phyloP scores from a whole-genome alignment of 2,329 filamentous ascomycete species.

The Talaromyces sp. region DNA sequence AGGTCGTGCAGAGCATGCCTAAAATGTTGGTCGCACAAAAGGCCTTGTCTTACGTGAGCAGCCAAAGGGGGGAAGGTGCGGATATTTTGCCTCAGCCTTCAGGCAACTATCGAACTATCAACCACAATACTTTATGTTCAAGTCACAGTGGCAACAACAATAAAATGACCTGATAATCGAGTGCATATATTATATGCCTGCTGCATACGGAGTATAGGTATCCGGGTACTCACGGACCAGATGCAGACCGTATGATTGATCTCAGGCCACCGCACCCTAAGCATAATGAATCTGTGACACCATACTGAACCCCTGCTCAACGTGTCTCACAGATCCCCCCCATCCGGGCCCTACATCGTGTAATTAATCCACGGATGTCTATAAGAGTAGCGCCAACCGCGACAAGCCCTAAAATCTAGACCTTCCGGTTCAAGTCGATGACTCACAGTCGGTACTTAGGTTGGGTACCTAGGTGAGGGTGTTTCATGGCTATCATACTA shows the following conservation, averaged over 20 bases:
- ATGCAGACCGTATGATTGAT: neutral
- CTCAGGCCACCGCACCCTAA: neutral
- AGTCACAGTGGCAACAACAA: neutral
- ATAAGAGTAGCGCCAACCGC: slow-evolving; percentile 2
- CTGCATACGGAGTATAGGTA: neutral
- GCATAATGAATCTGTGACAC: neutral
- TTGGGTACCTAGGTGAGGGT: neutral
- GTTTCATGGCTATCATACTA: neutral
- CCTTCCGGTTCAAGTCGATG: neutral
- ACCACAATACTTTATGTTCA: neutral
- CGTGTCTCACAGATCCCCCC: slow-evolving; percentile 8
- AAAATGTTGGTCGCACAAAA: neutral
- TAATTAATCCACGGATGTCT: slow-evolving; percentile 4
- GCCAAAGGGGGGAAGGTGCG: neutral
- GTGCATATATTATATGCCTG: neutral
- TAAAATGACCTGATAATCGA: neutral
- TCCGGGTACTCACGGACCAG: neutral
- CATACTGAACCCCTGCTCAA: neutral
- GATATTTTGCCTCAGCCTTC: neutral
- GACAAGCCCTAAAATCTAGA: slow-evolving; percentile 7
- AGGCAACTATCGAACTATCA: neutral
- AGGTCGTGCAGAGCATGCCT: too few relatives aligned
- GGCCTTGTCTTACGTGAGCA: neutral
- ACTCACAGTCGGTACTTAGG: neutral
- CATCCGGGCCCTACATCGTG: neutral